These are phyloP conservation scores for Fraxinus ornus DNA, from an alignment of 305 asterid species.

Conservation along the genomic window DNA sequence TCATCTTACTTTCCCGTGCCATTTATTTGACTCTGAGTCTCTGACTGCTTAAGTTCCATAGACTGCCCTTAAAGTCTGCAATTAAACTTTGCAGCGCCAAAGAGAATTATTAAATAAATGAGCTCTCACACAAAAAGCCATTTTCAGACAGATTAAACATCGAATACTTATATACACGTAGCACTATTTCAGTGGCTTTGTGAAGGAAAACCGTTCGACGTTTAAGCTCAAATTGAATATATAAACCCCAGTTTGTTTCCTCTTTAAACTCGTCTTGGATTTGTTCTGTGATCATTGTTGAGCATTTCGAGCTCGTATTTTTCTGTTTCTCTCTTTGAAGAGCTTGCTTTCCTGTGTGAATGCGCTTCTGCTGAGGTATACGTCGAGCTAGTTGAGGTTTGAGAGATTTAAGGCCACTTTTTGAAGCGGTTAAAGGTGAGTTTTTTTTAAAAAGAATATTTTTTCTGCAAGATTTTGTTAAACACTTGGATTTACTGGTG, in stretches of 20 bases:
- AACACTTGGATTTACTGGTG: neutral
- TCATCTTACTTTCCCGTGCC: neutral
- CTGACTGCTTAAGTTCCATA: neutral
- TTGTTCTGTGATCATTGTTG: neutral
- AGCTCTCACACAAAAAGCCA: neutral
- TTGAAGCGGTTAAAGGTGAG: neutral
- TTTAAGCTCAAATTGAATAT: slow-evolving; percentile 20
- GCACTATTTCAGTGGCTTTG: neutral
- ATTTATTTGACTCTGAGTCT: neutral
- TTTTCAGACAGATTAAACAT: neutral
- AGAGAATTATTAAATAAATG: neutral
- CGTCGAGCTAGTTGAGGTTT: neutral
- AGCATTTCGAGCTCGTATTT: neutral
- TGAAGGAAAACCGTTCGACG: slow-evolving; percentile 12
- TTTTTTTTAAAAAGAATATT: neutral
- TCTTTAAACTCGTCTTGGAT: slow-evolving; percentile 9
- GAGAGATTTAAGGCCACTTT: neutral
- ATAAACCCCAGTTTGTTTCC: slow-evolving; percentile 15
- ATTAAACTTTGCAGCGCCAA: neutral
- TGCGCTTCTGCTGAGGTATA: slow-evolving; percentile 30
- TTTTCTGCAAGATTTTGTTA: neutral
- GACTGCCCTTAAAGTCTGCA: neutral
- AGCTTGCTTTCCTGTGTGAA: slow-evolving; percentile 29
- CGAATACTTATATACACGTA: slow-evolving; percentile 7
- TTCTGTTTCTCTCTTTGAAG: slow-evolving; percentile 20